Evolutionary conservation across 331 rosid genomes (phyloP), one percentile per base, ranked within the genome.

Genomic region (Acacia pycnantha): DNA sequence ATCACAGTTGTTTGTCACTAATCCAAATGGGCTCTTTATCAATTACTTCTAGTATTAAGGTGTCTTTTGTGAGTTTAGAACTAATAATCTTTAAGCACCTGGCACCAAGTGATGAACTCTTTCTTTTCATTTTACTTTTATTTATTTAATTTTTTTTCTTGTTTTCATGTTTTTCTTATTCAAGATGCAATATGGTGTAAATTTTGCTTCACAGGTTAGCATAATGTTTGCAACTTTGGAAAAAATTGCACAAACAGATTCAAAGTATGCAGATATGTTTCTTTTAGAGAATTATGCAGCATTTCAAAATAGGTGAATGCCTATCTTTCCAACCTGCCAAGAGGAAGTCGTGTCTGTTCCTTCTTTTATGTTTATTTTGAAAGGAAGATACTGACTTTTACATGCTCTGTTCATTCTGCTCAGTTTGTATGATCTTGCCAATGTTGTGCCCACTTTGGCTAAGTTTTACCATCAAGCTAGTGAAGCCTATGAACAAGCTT

Each of bases 401-500:
- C 59, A 27, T 24, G 10, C 82, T 71, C 26, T 73, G 79, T 66
- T 84, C 69, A 48, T 66, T 82, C 77, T 77, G 68, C 80, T 59
- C 81, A 96, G 99, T 86, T 89, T 96, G 91, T 96, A 96, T 87
- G 99, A 96, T 90, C 90, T 96, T 6, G 99, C 99, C 89, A 96
- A 96, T 81, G 91, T 96, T 79, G 99, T 96, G 83, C 98, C 99
- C 74, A 96, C 97, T 71, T 85, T 96, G 84, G 99, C 99, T 69
- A 96, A 96, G 85, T 96, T 96, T 85, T 96, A 96, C 87, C 99
- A 96, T 87, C 97, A 96, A 85, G 99, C 99, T 47, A 96, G 99
- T 88, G 99, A 96, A 87, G 92, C 94, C 77, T 96, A 96, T 84
- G 99, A 96, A 83, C 98, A 96, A 91, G 98, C 99, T 82, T 94